phyloP scores from a whole-genome alignment of 1,284 basidiomycete genomes.

The Leccinum angustisporum region DNA sequence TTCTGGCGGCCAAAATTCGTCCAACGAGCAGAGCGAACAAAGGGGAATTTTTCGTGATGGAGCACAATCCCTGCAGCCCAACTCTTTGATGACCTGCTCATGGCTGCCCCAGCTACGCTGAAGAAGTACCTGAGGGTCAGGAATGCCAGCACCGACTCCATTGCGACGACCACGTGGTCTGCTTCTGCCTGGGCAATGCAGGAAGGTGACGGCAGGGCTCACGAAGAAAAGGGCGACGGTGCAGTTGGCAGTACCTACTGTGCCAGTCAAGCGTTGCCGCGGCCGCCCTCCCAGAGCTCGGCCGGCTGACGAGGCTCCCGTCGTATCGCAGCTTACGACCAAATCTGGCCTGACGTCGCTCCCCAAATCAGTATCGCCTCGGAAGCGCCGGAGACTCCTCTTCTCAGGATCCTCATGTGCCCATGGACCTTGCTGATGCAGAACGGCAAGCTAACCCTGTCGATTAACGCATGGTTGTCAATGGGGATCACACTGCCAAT shows the following conservation, averaged over 20 bases:
- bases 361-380: too few relatives aligned
- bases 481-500: too few relatives aligned
- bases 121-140: slow-evolving; percentile 18
- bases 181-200: slow-evolving; percentile 19
- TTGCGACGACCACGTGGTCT: slow-evolving; percentile 18
- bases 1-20: slow-evolving; percentile 12
- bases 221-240: slow-evolving; percentile 8
- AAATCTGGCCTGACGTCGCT: too few relatives aligned
- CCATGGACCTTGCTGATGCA: too few relatives aligned
- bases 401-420: too few relatives aligned
- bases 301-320: too few relatives aligned
- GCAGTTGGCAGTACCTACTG: slow-evolving; percentile 6
- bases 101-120: slow-evolving; percentile 9
- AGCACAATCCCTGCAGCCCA: slow-evolving; percentile 29
- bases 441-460: too few relatives aligned
- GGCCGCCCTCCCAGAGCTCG: slow-evolving; percentile 15
- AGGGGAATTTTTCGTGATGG: slow-evolving; percentile 3
- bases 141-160: slow-evolving; percentile 16
- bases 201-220: slow-evolving; percentile 9
- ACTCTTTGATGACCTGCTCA: slow-evolving; percentile 33
- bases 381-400: too few relatives aligned
- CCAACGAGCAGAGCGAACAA: slow-evolving; percentile 23
- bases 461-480: too few relatives aligned
- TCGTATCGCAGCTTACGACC: too few relatives aligned
- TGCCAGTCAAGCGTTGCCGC: slow-evolving; percentile 31